A percentile compares a stretch with the other conserved stretches of the same genome.
Evolutionary conservation across 805 yeast genomes (phyloP).

Genomic region (Nakazawaea wickerhamii): DNA sequence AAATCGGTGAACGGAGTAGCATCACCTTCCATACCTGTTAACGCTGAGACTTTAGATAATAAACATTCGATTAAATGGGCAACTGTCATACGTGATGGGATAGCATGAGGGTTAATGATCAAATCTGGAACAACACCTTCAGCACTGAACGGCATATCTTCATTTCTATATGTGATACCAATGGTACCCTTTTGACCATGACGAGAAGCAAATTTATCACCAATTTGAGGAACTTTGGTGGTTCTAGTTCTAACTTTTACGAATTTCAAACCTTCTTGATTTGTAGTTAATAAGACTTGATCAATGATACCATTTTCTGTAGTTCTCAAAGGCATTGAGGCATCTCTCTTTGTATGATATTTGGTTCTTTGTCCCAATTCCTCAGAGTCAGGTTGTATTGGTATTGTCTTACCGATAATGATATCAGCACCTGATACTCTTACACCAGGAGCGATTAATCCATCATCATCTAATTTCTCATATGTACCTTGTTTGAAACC

Average conservation of each 20-base stretch:
- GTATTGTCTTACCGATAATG: constrained; percentile 97
- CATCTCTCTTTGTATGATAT: constrained; percentile 97
- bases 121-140: constrained; percentile 97
- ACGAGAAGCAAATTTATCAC: constrained; percentile 98
- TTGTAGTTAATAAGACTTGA: constrained; percentile 93
- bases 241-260: constrained; percentile 99
- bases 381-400: constrained; percentile 98
- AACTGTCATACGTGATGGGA: constrained; percentile 99
- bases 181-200: constrained; percentile 99
- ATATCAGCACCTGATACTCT: constrained; percentile 99
- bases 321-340: constrained; percentile 93
- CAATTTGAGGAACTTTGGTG: constrained; percentile 96
- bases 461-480: constrained; percentile 97
- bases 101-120: constrained; percentile 97
- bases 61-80: constrained; percentile 99
- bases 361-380: constrained; percentile 98
- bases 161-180: constrained; percentile 97
- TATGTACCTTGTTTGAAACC: constrained; percentile 97
- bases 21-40: constrained; percentile 97
- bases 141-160: constrained; percentile 96
- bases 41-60: constrained; percentile 87
- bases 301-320: constrained; percentile 98
- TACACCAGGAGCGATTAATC: constrained; percentile 95
- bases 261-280: constrained; percentile 96
- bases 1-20: constrained; percentile 99